Percentiles rank a stretch among this genome's conserved stretches.
phyloP scores from a whole-genome alignment of 2,329 filamentous ascomycete genomes.

The Fusarium marasasianum region DNA sequence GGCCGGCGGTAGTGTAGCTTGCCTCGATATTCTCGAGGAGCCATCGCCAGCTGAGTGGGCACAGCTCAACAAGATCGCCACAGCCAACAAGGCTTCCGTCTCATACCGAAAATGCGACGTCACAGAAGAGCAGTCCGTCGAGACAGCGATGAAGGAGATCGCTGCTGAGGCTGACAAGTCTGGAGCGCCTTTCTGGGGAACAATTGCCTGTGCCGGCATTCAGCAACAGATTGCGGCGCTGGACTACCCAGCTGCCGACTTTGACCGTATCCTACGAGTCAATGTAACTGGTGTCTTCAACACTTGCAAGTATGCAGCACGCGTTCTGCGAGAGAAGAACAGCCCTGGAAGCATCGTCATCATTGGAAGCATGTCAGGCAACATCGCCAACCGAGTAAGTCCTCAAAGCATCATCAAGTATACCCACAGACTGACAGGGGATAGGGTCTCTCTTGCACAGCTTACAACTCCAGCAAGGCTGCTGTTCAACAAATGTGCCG shows the following conservation, averaged over 20 bases:
- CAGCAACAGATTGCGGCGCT: slow-evolving; percentile 58
- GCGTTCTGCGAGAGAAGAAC: slow-evolving; percentile 58
- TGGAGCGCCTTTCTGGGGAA: slow-evolving; percentile 49
- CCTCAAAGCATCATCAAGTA: background rate
- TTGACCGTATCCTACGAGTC: slow-evolving; percentile 74
- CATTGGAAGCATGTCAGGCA: slow-evolving; percentile 60
- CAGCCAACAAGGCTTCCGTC: slow-evolving; percentile 45
- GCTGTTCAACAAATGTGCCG: slow-evolving; percentile 68
- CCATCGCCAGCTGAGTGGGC: slow-evolving; percentile 53
- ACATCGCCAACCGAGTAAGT: slow-evolving; percentile 61
- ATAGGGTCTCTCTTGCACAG: slow-evolving; percentile 69
- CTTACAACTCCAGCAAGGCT: slow-evolving; percentile 71
- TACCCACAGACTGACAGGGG: background rate
- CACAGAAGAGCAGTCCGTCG: slow-evolving; percentile 54
- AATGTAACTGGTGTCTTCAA: slow-evolving; percentile 76
- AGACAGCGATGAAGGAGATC: slow-evolving; percentile 49
- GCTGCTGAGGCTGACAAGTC: slow-evolving; percentile 46
- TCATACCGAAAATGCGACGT: slow-evolving; percentile 58
- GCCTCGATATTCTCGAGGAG: slow-evolving; percentile 55
- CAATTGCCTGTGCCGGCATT: slow-evolving; percentile 60
- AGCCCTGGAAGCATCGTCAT: slow-evolving; percentile 59
- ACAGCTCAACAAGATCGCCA: slow-evolving; percentile 53
- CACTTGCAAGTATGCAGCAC: slow-evolving; percentile 75
- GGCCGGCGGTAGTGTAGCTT: slow-evolving; percentile 59
- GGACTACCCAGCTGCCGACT: slow-evolving; percentile 63